Percentiles rank a stretch among this genome's conserved stretches.
These are phyloP conservation scores for Cercospora nicotianae DNA, from an alignment of 2,329 filamentous ascomycete genomes.

Conservation along the genomic window DNA sequence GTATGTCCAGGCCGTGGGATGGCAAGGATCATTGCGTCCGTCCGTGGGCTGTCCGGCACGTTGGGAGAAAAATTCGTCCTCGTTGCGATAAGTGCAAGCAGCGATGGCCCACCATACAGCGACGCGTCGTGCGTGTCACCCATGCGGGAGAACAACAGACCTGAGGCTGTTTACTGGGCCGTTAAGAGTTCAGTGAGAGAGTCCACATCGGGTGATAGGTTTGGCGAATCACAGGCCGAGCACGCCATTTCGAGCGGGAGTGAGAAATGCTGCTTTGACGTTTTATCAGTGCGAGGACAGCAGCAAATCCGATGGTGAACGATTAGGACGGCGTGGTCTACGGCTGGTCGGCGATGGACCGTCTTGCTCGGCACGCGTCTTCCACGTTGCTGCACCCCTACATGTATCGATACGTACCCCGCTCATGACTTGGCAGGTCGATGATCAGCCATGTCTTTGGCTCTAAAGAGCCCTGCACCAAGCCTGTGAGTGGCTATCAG, in stretches of 20 bases:
- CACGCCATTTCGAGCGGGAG: slow-evolving; percentile 8
- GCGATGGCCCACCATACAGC: neutral
- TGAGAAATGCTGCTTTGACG: slow-evolving; percentile 12
- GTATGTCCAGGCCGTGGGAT: slow-evolving; percentile 1
- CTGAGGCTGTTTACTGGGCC: neutral
- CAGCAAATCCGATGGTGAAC: neutral
- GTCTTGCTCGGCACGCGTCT: slow-evolving; percentile 15
- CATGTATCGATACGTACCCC: slow-evolving; percentile 5
- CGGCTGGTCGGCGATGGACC: slow-evolving; percentile 14
- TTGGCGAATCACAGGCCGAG: slow-evolving; percentile 8
- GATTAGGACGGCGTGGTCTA: slow-evolving; percentile 1
- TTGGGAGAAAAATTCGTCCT: neutral
- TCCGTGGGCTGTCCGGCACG: slow-evolving; percentile 3
- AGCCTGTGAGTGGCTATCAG: slow-evolving; percentile 2
- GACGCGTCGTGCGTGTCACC: neutral
- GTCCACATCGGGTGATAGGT: slow-evolving; percentile 4
- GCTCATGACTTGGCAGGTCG: neutral
- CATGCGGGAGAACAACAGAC: neutral
- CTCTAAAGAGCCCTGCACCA: neutral
- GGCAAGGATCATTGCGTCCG: slow-evolving; percentile 8
- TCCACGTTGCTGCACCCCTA: slow-evolving; percentile 13
- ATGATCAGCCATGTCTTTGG: slow-evolving; percentile 2
- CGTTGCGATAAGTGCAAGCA: neutral
- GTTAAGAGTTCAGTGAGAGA: neutral
- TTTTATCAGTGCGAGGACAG: neutral